Evolutionary conservation across 768 basidiomycete species (phyloP), one percentile per base, ranked within the genome.

Genomic region (Mycena metata): DNA sequence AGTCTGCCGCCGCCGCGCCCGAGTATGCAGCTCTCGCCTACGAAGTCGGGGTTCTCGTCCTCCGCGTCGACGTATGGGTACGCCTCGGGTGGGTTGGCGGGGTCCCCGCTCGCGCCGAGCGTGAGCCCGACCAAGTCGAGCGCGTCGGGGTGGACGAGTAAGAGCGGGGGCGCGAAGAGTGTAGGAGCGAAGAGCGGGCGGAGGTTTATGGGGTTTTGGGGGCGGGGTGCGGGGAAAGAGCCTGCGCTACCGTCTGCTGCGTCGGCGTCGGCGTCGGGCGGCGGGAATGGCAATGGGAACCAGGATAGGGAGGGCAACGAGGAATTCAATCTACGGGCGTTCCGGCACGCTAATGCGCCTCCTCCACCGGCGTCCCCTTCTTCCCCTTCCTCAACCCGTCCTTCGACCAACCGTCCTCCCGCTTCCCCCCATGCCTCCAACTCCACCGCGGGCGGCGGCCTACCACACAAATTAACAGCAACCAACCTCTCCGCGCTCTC

Each of bases 241-340:
- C 26, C 52, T 13, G 10, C 26, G n/a, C 13, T 11, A 9, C 36
- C n/a, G n/a, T n/a, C n/a, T n/a, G n/a, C 54, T 11, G 15, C 41
- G 43, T n/a, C 39, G 11, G 19, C 2, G n/a, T n/a, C n/a, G n/a
- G n/a, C n/a, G n/a, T n/a, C n/a, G n/a, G n/a, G n/a, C n/a, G n/a
- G n/a, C n/a, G n/a, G n/a, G n/a, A n/a, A n/a, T n/a, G n/a, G n/a
- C n/a, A n/a, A n/a, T n/a, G n/a, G n/a, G n/a, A n/a, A n/a, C n/a
- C n/a, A n/a, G n/a, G n/a, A n/a, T n/a, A n/a, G 15, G 26, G 41
- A 43, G 1, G 42, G 8, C n/a, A 26, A 45, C 5, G 64, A 56
- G 21, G 70, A 59, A 15, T 69, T 72, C 21, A 72, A 66, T 16
- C 39, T 72, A 26, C 54, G 64, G 1, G 54, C 67, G 36, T 72